Percentiles rank a stretch among this genome's conserved stretches.
phyloP scores from a whole-genome alignment of 2,329 filamentous ascomycete genomes.

The Hypoxylon sp. region DNA sequence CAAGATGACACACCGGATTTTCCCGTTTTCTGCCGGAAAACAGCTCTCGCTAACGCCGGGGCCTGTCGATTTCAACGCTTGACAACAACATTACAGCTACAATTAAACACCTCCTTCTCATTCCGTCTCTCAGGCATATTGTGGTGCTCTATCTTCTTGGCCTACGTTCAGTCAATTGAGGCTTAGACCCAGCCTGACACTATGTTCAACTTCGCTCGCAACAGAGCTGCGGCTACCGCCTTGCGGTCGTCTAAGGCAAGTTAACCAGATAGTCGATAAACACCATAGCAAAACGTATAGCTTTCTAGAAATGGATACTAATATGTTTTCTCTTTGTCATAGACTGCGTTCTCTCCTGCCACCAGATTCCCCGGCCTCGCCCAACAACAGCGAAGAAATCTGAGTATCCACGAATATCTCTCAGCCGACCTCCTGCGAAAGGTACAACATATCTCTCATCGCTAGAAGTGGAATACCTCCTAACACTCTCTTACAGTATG shows the following conservation, averaged over 20 bases:
- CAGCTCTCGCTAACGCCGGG: conserved; percentile 40
- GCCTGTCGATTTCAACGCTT: conserved; percentile 42
- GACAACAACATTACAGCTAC: conserved; percentile 37
- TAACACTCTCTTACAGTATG: conserved; percentile 74
- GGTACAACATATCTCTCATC: conserved; percentile 59
- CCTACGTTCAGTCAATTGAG: conserved; percentile 33
- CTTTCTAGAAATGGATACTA: conserved; percentile 38
- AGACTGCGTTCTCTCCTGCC: conserved; percentile 60
- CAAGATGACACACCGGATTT: conserved; percentile 37
- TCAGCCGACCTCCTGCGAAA: conserved; percentile 89
- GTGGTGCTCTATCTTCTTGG: conserved; percentile 16
- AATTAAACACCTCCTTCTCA: conserved; percentile 27
- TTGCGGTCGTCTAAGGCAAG: conserved; percentile 82
- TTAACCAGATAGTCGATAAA: conserved; percentile 39
- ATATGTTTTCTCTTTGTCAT: conserved; percentile 45
- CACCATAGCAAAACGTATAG: conserved; percentile 33
- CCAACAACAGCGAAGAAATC: conserved; percentile 84
- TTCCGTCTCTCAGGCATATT: conserved; percentile 13
- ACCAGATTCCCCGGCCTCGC: conserved; percentile 72
- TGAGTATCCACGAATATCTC: conserved; percentile 98
- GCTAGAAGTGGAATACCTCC: conserved; percentile 25
- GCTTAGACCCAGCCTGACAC: conserved; percentile 49
- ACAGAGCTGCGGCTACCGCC: conserved; percentile 82
- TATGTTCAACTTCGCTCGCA: conserved; percentile 92
- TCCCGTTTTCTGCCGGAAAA: conserved; percentile 42